Evolutionary conservation across 2,329 filamentous ascomycete species (phyloP).

Genomic region (Aureobasidium sp.): DNA sequence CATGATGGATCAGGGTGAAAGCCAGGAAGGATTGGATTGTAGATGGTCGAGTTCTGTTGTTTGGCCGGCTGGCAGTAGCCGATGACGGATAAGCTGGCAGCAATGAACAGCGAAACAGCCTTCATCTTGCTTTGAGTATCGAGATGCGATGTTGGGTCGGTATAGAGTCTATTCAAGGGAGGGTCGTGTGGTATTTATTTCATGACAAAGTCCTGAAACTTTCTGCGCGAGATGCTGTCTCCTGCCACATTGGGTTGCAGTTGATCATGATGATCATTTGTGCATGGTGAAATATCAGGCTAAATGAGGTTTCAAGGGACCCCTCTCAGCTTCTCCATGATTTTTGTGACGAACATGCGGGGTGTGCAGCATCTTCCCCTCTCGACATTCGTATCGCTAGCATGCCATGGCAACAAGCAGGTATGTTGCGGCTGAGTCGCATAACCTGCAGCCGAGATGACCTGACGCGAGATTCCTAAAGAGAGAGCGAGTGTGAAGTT

Average conservation of each 20-base stretch:
- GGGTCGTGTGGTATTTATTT: background rate
- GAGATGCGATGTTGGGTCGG: background rate
- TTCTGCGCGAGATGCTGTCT: background rate
- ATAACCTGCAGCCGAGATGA: background rate
- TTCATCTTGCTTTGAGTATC: background rate
- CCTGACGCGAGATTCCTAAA: background rate
- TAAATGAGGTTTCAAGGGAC: background rate
- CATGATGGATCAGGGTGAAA: constrained; percentile 43
- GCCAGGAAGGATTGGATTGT: constrained; percentile 42
- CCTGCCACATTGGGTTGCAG: background rate
- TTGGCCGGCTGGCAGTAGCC: background rate
- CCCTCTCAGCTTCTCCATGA: background rate
- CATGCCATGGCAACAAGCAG: background rate
- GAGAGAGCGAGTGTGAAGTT: background rate
- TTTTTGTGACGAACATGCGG: background rate
- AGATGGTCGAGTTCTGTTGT: constrained; percentile 19
- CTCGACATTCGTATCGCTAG: background rate
- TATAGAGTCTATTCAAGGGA: background rate
- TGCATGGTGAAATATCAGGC: background rate
- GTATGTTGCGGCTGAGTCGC: background rate
- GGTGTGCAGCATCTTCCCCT: background rate
- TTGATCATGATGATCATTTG: background rate
- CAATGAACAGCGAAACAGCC: background rate
- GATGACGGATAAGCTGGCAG: background rate
- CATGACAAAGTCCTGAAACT: background rate